Conservation (phyloP, 2,329 filamentous ascomycete species). For the Pseudogymnoascus sp. region DNA sequence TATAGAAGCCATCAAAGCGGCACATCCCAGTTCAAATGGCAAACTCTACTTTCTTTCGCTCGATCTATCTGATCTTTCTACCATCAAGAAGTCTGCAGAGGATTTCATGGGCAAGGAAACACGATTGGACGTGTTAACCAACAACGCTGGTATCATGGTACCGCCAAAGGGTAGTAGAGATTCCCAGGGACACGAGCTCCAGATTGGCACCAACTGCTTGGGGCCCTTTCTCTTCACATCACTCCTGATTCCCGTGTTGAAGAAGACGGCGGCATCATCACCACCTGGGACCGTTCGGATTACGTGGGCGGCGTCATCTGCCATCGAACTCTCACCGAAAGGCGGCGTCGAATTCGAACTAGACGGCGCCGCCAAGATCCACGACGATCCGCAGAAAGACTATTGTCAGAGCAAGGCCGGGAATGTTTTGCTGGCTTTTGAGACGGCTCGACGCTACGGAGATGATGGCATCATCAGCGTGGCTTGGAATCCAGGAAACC, state of each 20-base stretch:
- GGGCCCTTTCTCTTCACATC: constrained; percentile 14
- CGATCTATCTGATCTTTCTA: constrained; percentile 27
- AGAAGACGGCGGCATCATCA: constrained; percentile 17
- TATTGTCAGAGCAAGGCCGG: constrained; percentile 21
- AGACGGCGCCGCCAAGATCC: neutral
- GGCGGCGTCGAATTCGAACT: neutral
- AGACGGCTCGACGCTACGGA: constrained; percentile 14
- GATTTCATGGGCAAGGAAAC: constrained; percentile 17
- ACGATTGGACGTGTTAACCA: constrained; percentile 22
- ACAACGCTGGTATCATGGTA: constrained; percentile 23
- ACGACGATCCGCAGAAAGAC: constrained; percentile 9
- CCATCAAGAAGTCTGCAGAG: constrained; percentile 20
- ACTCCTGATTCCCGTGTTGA: constrained; percentile 34
- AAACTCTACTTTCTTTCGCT: constrained; percentile 32
- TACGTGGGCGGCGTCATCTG: neutral
- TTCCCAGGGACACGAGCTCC: constrained; percentile 13
- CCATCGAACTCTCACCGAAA: neutral
- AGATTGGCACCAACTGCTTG: constrained; percentile 13
- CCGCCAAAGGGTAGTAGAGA: constrained; percentile 14
- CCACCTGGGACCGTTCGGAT: constrained; percentile 17
- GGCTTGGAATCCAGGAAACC: neutral
- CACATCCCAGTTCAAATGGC: constrained; percentile 28
- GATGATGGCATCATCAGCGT: constrained; percentile 19
- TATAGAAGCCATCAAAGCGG: constrained; percentile 32
- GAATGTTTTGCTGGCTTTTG: constrained; percentile 18